These are phyloP conservation scores for Aspergillus sp. DNA, from an alignment of 2,329 filamentous ascomycete genomes.

Conservation along the genomic window DNA sequence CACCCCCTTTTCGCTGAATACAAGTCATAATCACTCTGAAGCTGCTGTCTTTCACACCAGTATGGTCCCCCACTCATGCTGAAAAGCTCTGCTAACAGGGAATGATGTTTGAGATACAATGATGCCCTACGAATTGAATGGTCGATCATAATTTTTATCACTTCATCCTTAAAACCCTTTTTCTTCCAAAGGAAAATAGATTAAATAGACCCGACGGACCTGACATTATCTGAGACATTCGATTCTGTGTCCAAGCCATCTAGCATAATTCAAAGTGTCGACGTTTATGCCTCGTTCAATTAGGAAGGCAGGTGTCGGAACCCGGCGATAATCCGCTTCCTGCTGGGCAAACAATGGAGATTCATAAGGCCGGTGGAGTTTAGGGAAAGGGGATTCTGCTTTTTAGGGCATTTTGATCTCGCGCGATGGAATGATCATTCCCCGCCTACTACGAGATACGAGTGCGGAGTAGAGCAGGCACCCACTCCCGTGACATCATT, in stretches of 20 bases:
- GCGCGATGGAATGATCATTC: background rate
- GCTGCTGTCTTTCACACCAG: too few relatives aligned
- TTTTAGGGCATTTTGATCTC: background rate
- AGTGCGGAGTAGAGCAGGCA: background rate
- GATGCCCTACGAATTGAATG: too few relatives aligned
- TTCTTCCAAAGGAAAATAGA: too few relatives aligned
- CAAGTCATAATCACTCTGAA: too few relatives aligned
- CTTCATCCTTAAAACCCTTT: too few relatives aligned
- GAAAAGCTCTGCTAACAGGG: too few relatives aligned
- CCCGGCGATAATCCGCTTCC: background rate
- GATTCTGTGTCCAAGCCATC: background rate
- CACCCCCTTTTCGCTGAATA: too few relatives aligned
- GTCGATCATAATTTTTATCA: too few relatives aligned
- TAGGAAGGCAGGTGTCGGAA: background rate
- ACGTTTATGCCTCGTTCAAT: background rate
- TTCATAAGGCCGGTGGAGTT: background rate
- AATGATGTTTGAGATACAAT: too few relatives aligned
- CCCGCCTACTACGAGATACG: background rate
- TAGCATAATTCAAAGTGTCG: background rate
- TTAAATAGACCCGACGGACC: too few relatives aligned
- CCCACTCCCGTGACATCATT: background rate
- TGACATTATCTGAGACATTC: background rate
- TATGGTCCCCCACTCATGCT: too few relatives aligned
- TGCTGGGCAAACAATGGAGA: background rate
- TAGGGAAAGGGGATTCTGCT: background rate